Conservation (phyloP, 83 land plant species). For the Picea mariana region DNA sequence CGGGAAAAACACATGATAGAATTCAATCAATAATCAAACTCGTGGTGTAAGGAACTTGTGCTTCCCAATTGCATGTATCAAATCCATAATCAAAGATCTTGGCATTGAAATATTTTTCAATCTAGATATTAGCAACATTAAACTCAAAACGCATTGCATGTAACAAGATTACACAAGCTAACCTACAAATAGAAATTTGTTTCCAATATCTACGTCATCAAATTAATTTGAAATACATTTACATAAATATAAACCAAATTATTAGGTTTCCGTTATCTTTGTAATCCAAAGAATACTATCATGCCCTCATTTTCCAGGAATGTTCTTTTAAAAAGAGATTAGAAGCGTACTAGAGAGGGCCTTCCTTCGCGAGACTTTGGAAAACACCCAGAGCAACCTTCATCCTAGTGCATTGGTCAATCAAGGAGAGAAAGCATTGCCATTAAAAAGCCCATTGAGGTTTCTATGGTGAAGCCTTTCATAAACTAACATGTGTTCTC, state of each 20-base stretch:
- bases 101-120: conserved; percentile 34
- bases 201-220: not conserved
- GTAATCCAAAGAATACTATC: not conserved
- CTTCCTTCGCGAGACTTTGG: conserved; percentile 23
- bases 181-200: not conserved
- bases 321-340: not conserved
- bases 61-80: not conserved
- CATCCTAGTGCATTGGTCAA: conserved; percentile 29
- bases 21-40: not conserved
- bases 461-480: conserved; percentile 30
- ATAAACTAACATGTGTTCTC: conserved; percentile 28
- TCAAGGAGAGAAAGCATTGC: not conserved
- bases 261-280: not conserved
- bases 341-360: conserved; percentile 10
- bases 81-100: conserved; percentile 43
- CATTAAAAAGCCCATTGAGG: conserved; percentile 26
- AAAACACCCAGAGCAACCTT: conserved; percentile 38
- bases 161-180: not conserved
- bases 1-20: too few species aligned
- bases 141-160: conserved; percentile 31
- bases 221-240: not conserved
- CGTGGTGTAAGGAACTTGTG: not conserved
- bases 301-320: not conserved
- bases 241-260: not conserved
- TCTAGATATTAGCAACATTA: conserved; percentile 21